phyloP scores from a whole-genome alignment of 177 flowering plant genomes.

The Telopea speciosissima region DNA sequence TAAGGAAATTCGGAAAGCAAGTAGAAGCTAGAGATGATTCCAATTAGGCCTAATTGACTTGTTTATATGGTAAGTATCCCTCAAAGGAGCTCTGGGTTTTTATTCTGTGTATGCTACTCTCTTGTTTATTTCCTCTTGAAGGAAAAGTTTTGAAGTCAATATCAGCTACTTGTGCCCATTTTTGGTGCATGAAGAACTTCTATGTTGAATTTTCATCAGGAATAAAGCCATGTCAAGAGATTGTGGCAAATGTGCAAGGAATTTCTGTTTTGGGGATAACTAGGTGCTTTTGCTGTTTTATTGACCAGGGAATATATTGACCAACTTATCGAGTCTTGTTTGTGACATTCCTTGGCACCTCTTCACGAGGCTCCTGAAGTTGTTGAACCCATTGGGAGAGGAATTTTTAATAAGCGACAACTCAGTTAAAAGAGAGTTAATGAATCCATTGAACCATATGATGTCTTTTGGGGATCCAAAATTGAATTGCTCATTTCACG shows the following conservation, averaged over 20 bases:
- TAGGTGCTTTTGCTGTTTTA: background rate
- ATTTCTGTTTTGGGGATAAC: background rate
- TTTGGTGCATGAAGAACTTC: background rate
- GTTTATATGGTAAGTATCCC: background rate
- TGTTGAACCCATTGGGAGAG: background rate
- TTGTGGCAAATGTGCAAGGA: background rate
- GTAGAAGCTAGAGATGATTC: slow-evolving; percentile 27
- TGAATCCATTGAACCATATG: too few species aligned
- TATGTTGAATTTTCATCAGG: too few species aligned
- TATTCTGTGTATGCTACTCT: background rate
- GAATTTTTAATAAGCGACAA: too few species aligned
- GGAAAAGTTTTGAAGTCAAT: background rate
- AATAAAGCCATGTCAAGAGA: too few species aligned
- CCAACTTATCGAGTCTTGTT: background rate
- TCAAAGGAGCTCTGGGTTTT: background rate
- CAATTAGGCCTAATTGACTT: slow-evolving; percentile 15
- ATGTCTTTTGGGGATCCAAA: too few species aligned
- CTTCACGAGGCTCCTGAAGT: background rate
- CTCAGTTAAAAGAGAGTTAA: too few species aligned
- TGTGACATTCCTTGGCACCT: background rate
- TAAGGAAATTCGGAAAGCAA: slow-evolving; percentile 64
- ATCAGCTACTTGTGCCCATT: background rate
- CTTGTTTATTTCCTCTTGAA: background rate
- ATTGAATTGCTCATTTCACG: too few species aligned
- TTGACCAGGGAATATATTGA: background rate